Evolutionary conservation across 768 basidiomycete genomes (phyloP).

Genomic region (Boletellus ananiceps): DNA sequence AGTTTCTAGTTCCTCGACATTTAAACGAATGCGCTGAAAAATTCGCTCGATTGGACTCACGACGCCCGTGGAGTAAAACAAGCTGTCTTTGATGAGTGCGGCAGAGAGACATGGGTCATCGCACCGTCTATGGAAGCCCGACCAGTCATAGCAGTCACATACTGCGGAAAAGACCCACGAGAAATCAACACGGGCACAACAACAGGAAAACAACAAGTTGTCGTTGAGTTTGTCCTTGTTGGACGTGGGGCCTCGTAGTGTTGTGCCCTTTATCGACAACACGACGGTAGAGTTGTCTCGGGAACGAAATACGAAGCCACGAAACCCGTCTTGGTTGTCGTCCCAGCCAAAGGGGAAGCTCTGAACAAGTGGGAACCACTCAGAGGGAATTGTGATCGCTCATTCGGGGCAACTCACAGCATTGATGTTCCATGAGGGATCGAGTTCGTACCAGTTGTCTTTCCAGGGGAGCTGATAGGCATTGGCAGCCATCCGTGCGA

Average conservation of each 20-base stretch:
- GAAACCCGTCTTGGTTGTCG: slow-evolving; percentile 63
- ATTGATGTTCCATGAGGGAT: slow-evolving; percentile 62
- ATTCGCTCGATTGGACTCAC: slow-evolving; percentile 40
- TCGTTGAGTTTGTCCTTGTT: slow-evolving; percentile 94
- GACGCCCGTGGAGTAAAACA: slow-evolving; percentile 90
- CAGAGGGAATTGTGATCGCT: slow-evolving; percentile 1
- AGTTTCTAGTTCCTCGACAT: slow-evolving; percentile 37
- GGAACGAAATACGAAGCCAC: slow-evolving; percentile 85
- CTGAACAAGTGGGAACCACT: slow-evolving; percentile 32
- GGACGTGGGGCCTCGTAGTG: slow-evolving; percentile 78
- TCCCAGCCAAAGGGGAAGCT: slow-evolving; percentile 83
- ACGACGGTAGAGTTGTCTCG: slow-evolving; percentile 78
- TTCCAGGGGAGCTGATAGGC: slow-evolving; percentile 75
- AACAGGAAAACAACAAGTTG: slow-evolving; percentile 85
- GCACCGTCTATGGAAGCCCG: slow-evolving; percentile 60
- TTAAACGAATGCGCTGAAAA: slow-evolving; percentile 5
- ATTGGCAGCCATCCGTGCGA: slow-evolving; percentile 86
- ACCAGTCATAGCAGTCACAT: slow-evolving; percentile 71
- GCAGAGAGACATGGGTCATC: slow-evolving; percentile 77
- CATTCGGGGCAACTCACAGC: slow-evolving; percentile 29
- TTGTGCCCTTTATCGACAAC: slow-evolving; percentile 88
- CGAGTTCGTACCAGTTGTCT: slow-evolving; percentile 80
- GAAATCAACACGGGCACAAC: slow-evolving; percentile 86
- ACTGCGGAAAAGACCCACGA: slow-evolving; percentile 84
- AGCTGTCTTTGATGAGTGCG: slow-evolving; percentile 79